Base-by-base conservation (phyloP, 1,284 basidiomycete species). In the Moesziomyces sp. region DNA sequence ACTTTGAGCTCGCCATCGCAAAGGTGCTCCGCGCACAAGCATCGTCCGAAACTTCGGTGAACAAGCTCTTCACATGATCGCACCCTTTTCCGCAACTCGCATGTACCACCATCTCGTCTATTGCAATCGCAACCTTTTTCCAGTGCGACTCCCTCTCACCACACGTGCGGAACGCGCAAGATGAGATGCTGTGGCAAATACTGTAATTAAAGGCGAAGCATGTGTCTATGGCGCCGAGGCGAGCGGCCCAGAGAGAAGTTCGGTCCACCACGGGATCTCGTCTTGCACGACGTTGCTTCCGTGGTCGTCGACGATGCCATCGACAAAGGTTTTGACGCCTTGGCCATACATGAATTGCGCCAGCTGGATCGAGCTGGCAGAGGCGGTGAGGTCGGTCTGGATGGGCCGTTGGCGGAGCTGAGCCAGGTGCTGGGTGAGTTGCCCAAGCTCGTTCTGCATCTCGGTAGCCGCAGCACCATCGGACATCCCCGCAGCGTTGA, bases 1-100 rank as follows among this genome's bases (percentile, higher is more conserved):
- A 99, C 85, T 98, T 99, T 81, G 95, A 97, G 87, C 94, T 98
- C 86, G 95, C 95, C 38, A 92, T 99, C 16, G 93, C 94, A 5
- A 99, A 98, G 89, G 85, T 86, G 88, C 91, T 74, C 46, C 79
- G 83, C 61, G 83, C 84, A 52, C 80, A 85, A 46, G 76, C 75
- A 38, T 85, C 85, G 43, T 76, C 79, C 42, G 78, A 79, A 64
- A 85, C 82, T 46, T 80, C 77, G 19, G 74, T 77, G 50, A 83
- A 79, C 59, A 86, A 86, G 79, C 80, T 86, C 57, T 86, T 84
- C 76, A 85, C 83, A 49, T 85, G 81, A 63, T 56, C 33, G 18
- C 19, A 19, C 46, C 52, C 16, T 26, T 26, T 28, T n/a, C 48
- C 9, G 13, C 19, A 35, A 62, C 55, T 63, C 52, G 51, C 56